Base-by-base conservation (phyloP, 2,329 filamentous ascomycete genomes). In the Colletotrichum lindemuthianum region DNA sequence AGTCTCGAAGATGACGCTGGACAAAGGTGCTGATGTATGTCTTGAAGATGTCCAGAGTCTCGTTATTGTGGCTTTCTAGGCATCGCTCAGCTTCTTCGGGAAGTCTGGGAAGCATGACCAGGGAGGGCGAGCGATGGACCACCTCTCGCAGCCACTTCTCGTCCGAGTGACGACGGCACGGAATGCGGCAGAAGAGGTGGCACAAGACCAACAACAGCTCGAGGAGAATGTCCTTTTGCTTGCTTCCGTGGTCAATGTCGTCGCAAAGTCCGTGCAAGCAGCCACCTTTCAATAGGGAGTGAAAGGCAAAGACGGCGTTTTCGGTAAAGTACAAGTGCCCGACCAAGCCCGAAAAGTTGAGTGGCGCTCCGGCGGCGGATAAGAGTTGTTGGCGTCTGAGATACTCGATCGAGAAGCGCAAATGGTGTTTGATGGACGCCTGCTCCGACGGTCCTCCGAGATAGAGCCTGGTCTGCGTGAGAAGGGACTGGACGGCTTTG, bases 381-480 rank as follows among this genome's bases (percentile, higher is more conserved):
- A 95, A 79, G 0, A 95, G 83, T 47, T 86, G 80, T 69, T 93
- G 89, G 40, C 89, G 82, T 16, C 90, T 84, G 1, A 95, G 81
- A 69, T 93, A 95, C 68, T 95, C 91, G 48, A 95, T 91, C 0
- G 91, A 93, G 74, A 95, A 95, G 4, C 92, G 86, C 7, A 95
- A 75, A 71, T 94, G 91, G 72, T 95, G 91, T 55, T 91, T 83
- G 1, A 93, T 87, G 2, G 90, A 86, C 73, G 89, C 86, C 70
- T 88, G 88, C 54, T 88, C 87, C 45, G 88, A 86, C 2, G 87
- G 81, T 0, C 91, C 90, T 48, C 91, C 91, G 2, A 94, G 81
- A 67, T 90, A 92, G 7, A 94, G 76, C 36, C 89, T 83, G 4
- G 88, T 88, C 69, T 92, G 89, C 0, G 90, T 90, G 0, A 94